phyloP scores from a whole-genome alignment of 345 rosid genomes.

The Eutrema heterophyllum region DNA sequence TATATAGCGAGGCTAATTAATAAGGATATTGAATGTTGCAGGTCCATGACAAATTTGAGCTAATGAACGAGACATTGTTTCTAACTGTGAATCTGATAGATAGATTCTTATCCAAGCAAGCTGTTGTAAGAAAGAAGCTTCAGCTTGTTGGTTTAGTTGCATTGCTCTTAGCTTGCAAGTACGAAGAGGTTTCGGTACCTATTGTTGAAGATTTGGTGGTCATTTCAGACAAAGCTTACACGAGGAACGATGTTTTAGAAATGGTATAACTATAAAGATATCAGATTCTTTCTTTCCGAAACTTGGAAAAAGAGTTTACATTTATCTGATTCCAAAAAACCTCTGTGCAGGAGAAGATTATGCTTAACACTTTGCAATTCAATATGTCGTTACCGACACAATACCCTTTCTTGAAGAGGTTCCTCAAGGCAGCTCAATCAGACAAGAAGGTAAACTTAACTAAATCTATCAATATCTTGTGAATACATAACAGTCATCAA shows the following conservation, averaged over 20 bases:
- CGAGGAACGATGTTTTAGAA: slow-evolving; percentile 42
- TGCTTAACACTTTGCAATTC: slow-evolving; percentile 70
- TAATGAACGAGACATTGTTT: slow-evolving; percentile 53
- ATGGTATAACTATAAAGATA: slow-evolving; percentile 32
- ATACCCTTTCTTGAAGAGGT: slow-evolving; percentile 67
- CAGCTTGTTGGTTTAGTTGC: slow-evolving; percentile 64
- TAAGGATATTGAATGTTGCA: slow-evolving; percentile 1
- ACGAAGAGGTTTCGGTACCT: slow-evolving; percentile 53
- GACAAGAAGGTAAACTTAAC: slow-evolving; percentile 49
- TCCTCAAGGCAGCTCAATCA: slow-evolving; percentile 84
- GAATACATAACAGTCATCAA: neutral
- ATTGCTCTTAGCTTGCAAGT: slow-evolving; percentile 72
- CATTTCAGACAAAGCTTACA: slow-evolving; percentile 47
- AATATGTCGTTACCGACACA: slow-evolving; percentile 81
- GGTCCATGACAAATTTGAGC: slow-evolving; percentile 61
- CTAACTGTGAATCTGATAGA: slow-evolving; percentile 57
- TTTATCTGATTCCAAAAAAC: neutral
- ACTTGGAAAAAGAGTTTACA: neutral
- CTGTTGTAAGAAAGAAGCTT: slow-evolving; percentile 44
- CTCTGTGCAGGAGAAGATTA: slow-evolving; percentile 47
- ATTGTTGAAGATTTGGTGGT: slow-evolving; percentile 46
- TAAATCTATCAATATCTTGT: neutral
- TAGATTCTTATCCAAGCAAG: slow-evolving; percentile 42
- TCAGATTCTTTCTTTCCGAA: neutral
- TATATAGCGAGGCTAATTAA: neutral